Conservation (phyloP, 352 stramenopile species). For the Phytophthora megakarya region DNA sequence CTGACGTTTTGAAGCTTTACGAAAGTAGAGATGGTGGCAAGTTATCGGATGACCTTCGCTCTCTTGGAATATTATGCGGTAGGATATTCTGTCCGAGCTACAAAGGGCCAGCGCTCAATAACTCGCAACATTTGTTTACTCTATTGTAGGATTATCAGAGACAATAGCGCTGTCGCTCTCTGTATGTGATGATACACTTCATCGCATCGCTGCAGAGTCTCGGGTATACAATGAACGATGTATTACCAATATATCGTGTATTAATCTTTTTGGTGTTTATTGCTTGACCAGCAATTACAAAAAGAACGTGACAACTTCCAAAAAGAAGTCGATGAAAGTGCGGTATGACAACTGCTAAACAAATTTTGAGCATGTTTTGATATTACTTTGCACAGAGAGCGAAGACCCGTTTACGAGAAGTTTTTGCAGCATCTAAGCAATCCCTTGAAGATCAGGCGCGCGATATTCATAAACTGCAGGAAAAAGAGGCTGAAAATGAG, state of each 20-base stretch:
- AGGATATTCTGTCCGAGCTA: background rate
- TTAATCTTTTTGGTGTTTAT: conserved; percentile 1
- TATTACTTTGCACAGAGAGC: conserved; percentile 36
- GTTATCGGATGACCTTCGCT: conserved; percentile 44
- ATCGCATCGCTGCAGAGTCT: conserved; percentile 27
- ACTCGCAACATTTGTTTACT: background rate
- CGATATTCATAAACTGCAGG: conserved; percentile 44
- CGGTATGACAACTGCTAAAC: conserved; percentile 24
- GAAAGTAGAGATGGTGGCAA: conserved; percentile 23
- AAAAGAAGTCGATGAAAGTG: conserved; percentile 58
- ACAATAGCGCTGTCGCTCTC: conserved; percentile 26
- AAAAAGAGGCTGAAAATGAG: conserved; percentile 35
- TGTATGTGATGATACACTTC: conserved; percentile 29
- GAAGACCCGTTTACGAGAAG: conserved; percentile 55
- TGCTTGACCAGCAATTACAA: conserved; percentile 37
- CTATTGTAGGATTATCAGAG: conserved; percentile 28
- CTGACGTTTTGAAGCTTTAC: conserved; percentile 41
- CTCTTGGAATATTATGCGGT: conserved; percentile 56
- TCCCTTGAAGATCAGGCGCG: conserved; percentile 48
- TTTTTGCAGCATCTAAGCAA: conserved; percentile 54
- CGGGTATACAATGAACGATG: conserved; percentile 14
- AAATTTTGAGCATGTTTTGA: background rate
- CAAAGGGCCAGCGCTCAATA: background rate
- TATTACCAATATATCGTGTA: background rate
- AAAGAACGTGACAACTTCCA: conserved; percentile 41